Conservation (phyloP, 352 stramenopile genomes). For the Pythium sp. region DNA sequence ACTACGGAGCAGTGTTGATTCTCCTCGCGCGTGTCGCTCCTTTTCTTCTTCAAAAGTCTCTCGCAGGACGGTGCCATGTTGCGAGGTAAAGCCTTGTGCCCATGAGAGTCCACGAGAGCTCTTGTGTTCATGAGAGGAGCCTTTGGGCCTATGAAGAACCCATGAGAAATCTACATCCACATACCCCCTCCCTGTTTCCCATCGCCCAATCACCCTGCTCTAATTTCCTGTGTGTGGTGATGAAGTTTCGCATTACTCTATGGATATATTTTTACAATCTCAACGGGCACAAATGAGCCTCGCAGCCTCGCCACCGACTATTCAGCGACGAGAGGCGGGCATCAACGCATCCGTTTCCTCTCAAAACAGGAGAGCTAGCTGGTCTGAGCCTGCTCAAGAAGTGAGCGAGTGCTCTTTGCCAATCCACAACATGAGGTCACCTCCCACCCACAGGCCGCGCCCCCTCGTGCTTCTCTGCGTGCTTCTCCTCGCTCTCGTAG, state of each 20-base stretch:
- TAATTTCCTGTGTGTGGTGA: background rate
- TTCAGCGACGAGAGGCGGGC: no score
- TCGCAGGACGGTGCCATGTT: conserved; percentile 41
- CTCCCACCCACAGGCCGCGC: background rate
- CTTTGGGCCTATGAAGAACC: background rate
- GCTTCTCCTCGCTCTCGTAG: background rate
- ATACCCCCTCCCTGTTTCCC: background rate
- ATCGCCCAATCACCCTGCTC: background rate
- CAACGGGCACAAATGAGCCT: background rate
- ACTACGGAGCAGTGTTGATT: conserved; percentile 22
- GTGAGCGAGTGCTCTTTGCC: background rate
- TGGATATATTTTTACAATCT: background rate
- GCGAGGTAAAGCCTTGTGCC: no score
- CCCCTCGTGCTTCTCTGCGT: background rate
- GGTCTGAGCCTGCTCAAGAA: background rate
- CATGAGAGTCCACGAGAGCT: no score
- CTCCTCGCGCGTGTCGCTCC: conserved; percentile 25
- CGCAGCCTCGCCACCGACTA: no score
- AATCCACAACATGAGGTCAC: background rate
- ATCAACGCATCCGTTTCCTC: background rate
- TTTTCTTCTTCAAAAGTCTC: conserved; percentile 71
- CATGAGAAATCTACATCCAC: background rate
- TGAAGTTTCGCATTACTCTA: background rate
- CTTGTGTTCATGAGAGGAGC: no score
- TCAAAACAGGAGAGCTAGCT: background rate